Conservation (phyloP, 177 flowering plant species). For the Telopea speciosissima region DNA sequence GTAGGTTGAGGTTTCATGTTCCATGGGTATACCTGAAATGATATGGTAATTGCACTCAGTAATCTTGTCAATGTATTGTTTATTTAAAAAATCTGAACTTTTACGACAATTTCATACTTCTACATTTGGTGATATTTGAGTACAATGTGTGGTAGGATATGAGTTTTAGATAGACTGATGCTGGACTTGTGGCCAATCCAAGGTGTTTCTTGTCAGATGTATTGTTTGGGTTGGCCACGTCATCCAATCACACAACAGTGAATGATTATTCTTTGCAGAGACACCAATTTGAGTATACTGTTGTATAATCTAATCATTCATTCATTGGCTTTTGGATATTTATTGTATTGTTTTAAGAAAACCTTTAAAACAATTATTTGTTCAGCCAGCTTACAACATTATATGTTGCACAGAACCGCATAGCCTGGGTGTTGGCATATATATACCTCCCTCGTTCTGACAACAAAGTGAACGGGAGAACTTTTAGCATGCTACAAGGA, state of each 20-base stretch:
- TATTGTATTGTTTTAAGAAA: neutral
- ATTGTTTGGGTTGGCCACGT: neutral
- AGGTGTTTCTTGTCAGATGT: neutral
- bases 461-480: neutral
- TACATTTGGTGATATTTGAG: neutral
- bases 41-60: neutral
- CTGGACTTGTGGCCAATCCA: neutral
- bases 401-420: conserved; percentile 1
- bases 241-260: neutral
- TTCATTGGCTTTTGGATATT: neutral
- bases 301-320: neutral
- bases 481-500: conserved; percentile 9
- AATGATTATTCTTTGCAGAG: neutral
- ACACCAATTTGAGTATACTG: neutral
- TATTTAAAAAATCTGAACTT: no score
- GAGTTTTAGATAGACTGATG: neutral
- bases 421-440: neutral
- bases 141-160: neutral
- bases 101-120: neutral
- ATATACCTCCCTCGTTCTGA: neutral
- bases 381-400: neutral
- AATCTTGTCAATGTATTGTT: neutral
- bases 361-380: neutral
- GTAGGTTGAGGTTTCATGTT: neutral
- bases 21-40: neutral